Evolutionary conservation across 495 filamentous ascomycete genomes (phyloP), one percentile per base, ranked within the genome.

Genomic region (Podospora pseudocomata): DNA sequence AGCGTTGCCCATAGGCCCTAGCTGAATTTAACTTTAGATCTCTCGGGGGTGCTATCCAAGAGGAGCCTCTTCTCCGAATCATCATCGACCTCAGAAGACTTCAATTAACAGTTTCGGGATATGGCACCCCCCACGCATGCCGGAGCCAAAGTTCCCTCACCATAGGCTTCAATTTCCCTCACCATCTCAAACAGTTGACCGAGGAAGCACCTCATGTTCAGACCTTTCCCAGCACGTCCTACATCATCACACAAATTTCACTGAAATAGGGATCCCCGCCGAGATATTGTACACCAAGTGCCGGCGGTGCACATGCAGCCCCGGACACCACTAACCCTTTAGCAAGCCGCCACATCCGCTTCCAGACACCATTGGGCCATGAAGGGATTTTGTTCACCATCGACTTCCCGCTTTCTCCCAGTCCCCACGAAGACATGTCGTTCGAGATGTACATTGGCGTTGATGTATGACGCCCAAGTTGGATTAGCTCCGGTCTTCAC

Each of bases 241-340:
- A 1, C 39, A 16, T 49, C n/a, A 6, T 59, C 56, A 23, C 56
- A 27, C 56, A 20, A 20, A 11, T 9, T 13, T 16, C n/a, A 15
- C 59, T 28, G 59, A 30, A 61, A 61, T 32, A n/a, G 27, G 59
- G 13, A 11, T 28, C 16, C 59, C 30, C 59, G 11, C 59, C 59
- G 59, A 61, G 30, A 61, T 30, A 61, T 28, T 61, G 59, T 30
- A 13, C 59, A 16, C 30, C 59, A 61, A 61, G 59, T 61, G 59
- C 59, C 59, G 59, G 59, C 59, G 59, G 59, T 61, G 59, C 59
- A 61, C 30, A 26, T 61, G 59, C 59, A 61, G 30, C 59, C 27
- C 59, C 23, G 59, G 26, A 49, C 39, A 49, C 39, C 59, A 30
- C 59, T 61, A 61, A 61, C 23, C 59, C 26, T 18, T 28, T 30